Evolutionary conservation across 2,329 filamentous ascomycete species (phyloP).

Genomic region (Alternaria rosae): DNA sequence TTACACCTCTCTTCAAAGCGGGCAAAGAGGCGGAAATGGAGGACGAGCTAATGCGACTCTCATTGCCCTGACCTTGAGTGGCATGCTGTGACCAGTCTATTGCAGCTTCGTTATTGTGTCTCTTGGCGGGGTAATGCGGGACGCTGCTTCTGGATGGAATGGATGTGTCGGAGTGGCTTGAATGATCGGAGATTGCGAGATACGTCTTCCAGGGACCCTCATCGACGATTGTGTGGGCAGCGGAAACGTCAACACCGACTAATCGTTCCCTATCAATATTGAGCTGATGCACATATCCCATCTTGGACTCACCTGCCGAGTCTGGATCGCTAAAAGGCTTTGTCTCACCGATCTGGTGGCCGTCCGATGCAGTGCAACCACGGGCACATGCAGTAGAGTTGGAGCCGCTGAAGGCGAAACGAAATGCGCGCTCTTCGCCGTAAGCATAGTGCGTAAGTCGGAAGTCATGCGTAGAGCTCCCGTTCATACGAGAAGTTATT

Average conservation of each 20-base stretch:
- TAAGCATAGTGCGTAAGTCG: conserved; percentile 25
- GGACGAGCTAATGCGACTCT: conserved; percentile 24
- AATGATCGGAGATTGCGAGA: conserved; percentile 28
- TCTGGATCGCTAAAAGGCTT: conserved; percentile 15
- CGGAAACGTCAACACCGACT: conserved; percentile 5
- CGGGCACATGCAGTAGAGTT: conserved; percentile 10
- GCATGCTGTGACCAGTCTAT: conserved; percentile 37
- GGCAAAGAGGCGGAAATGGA: conserved; percentile 36
- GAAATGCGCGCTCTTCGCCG: conserved; percentile 25
- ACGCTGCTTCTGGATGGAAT: conserved; percentile 20
- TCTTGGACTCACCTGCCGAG: conserved; percentile 22
- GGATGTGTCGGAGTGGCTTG: conserved; percentile 25
- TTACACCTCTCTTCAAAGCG: conserved; percentile 21
- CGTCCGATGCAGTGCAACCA: conserved; percentile 9
- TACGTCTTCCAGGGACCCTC: conserved; percentile 37
- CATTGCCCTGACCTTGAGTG: conserved; percentile 30
- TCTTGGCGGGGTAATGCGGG: conserved; percentile 22
- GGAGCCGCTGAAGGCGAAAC: conserved; percentile 27
- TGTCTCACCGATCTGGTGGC: conserved; percentile 21
- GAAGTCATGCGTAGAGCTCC: conserved; percentile 13
- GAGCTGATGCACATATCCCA: conserved; percentile 12
- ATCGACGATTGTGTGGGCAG: conserved; percentile 31
- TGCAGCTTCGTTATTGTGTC: conserved; percentile 18
- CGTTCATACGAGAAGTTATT: neutral
- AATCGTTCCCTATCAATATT: conserved; percentile 11